phyloP scores from a whole-genome alignment of 2,329 filamentous ascomycete genomes.

The Fusarium musae region DNA sequence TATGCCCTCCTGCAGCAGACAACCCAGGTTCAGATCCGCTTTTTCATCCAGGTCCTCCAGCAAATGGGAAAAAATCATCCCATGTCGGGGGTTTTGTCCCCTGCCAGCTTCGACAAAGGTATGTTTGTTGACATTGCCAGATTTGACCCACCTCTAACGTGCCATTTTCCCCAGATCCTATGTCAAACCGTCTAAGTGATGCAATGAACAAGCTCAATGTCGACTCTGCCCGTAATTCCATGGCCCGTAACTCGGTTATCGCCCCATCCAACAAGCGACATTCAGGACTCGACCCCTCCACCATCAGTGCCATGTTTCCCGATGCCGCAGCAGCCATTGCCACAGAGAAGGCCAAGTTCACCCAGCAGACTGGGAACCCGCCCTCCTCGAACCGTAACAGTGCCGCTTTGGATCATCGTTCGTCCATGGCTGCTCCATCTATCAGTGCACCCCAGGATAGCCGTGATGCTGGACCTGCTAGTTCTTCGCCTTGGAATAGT shows the following conservation, averaged over 20 bases:
- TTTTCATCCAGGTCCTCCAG: constrained; percentile 98
- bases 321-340: constrained; percentile 98
- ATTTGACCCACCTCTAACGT: constrained; percentile 22
- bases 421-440: constrained; percentile 77
- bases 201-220: constrained; percentile 96
- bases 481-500: constrained; percentile 80
- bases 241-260: constrained; percentile 82
- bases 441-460: constrained; percentile 69
- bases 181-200: constrained; percentile 95
- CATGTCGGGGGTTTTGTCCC: constrained; percentile 94
- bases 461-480: constrained; percentile 43
- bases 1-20: constrained; percentile 98
- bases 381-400: constrained; percentile 95
- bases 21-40: constrained; percentile 97
- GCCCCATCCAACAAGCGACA: constrained; percentile 86
- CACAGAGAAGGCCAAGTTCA: constrained; percentile 97
- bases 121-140: constrained; percentile 41
- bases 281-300: constrained; percentile 91
- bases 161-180: constrained; percentile 73
- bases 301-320: constrained; percentile 99
- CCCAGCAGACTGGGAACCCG: constrained; percentile 90
- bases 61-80: constrained; percentile 99
- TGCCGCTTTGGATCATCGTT: constrained; percentile 78
- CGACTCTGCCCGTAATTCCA: constrained; percentile 86
- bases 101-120: constrained; percentile 98